phyloP scores from a whole-genome alignment of 192 early-diverging fungal species.

The Tieghemiomyces parasiticus region DNA sequence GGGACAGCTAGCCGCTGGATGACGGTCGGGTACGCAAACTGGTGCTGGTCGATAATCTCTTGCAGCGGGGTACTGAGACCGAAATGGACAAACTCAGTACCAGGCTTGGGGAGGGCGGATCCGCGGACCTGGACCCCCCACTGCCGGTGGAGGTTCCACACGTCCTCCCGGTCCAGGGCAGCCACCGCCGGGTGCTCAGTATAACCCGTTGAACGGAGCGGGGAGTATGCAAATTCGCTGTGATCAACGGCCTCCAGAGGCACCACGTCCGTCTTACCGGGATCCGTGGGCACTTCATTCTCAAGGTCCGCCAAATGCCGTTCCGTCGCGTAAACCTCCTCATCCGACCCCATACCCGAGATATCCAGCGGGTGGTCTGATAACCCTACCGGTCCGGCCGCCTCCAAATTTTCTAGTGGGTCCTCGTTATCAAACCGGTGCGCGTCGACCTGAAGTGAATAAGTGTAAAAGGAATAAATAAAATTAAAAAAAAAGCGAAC shows the following conservation, averaged over 20 bases:
- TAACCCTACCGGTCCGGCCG: neutral
- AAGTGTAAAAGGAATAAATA: neutral
- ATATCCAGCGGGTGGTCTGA: neutral
- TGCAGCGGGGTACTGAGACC: neutral
- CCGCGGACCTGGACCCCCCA: neutral
- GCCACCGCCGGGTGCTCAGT: neutral
- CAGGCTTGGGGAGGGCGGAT: neutral
- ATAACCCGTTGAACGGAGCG: neutral
- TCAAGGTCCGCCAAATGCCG: neutral
- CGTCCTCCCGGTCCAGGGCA: neutral
- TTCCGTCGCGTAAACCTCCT: neutral
- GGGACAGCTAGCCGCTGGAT: constrained; percentile 73
- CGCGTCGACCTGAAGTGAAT: neutral
- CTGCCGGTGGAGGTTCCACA: neutral
- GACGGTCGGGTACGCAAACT: constrained; percentile 44
- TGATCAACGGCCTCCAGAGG: neutral
- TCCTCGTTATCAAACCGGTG: neutral
- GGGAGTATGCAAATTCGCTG: neutral
- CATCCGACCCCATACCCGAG: neutral
- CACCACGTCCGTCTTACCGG: neutral
- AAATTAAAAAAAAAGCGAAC: neutral
- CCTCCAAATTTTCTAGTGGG: neutral
- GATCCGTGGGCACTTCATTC: neutral
- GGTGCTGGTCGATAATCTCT: neutral
- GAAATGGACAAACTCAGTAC: neutral